A percentile compares a stretch with the other conserved stretches of the same genome.
These are phyloP conservation scores for Phellinidium pouzarii DNA, from an alignment of 1,284 basidiomycete species.

Conservation along the genomic window DNA sequence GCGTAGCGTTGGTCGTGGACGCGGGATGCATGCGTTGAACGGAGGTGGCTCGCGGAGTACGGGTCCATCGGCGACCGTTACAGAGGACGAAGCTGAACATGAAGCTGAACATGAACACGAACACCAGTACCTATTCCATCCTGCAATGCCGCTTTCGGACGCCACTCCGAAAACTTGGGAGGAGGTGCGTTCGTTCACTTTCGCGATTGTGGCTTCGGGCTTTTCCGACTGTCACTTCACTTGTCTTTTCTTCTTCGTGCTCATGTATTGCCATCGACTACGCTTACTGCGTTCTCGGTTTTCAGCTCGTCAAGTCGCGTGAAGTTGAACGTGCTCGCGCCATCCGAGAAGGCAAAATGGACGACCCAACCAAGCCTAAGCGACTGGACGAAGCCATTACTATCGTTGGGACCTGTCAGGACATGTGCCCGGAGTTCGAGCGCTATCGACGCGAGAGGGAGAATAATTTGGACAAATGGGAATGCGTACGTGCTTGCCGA, in stretches of 20 bases:
- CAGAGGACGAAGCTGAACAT: slow-evolving; percentile 25
- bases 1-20: slow-evolving; percentile 30
- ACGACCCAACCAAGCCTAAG: slow-evolving; percentile 73
- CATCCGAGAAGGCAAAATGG: slow-evolving; percentile 83
- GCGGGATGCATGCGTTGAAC: slow-evolving; percentile 23
- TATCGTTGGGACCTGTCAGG: slow-evolving; percentile 84
- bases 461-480: slow-evolving; percentile 83
- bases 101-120: slow-evolving; percentile 22
- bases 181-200: slow-evolving; percentile 41
- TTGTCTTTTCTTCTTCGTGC: slow-evolving; percentile 6
- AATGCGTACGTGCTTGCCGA: slow-evolving; percentile 58
- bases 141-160: slow-evolving; percentile 32
- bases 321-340: slow-evolving; percentile 70
- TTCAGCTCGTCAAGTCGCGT: slow-evolving; percentile 63
- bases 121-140: slow-evolving; percentile 17
- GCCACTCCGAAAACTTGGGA: slow-evolving; percentile 60
- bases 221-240: not conserved
- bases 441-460: slow-evolving; percentile 86
- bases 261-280: not conserved
- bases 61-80: slow-evolving; percentile 24
- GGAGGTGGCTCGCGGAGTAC: slow-evolving; percentile 24
- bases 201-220: not conserved
- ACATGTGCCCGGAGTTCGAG: slow-evolving; percentile 95
- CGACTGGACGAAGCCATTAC: slow-evolving; percentile 84
- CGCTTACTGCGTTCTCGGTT: slow-evolving; percentile 23